Evolutionary conservation across 192 early-diverging fungal genomes (phyloP).

Genomic region (Powellomyces hirtus): DNA sequence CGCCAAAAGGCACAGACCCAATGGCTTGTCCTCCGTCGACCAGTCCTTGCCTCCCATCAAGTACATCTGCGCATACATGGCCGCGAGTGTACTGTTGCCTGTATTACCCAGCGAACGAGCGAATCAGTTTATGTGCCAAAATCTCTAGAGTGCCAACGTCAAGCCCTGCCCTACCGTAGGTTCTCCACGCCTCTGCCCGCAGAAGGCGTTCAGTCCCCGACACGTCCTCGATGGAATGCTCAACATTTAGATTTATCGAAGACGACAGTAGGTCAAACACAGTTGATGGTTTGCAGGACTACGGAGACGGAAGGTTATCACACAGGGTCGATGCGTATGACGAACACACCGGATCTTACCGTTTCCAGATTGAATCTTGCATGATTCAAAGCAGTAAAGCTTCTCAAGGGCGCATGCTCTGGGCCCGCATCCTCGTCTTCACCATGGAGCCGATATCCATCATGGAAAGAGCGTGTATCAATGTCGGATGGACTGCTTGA

Average conservation of each 20-base stretch:
- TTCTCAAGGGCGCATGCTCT: neutral
- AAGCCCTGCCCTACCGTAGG: neutral
- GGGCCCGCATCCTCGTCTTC: neutral
- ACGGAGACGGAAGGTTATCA: neutral
- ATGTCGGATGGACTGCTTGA: too few species aligned
- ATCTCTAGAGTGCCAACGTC: too few species aligned
- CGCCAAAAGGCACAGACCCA: constrained; percentile 3
- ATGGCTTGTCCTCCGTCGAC: neutral
- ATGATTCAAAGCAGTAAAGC: neutral
- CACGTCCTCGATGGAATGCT: neutral
- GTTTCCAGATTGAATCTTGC: neutral
- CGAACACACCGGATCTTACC: neutral
- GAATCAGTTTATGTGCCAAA: too few species aligned
- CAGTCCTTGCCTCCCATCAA: neutral
- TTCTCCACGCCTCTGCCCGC: neutral
- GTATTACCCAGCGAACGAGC: too few species aligned
- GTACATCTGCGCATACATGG: neutral
- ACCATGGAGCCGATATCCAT: too few species aligned
- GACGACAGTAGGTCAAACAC: neutral
- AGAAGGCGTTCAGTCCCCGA: neutral
- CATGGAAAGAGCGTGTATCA: too few species aligned
- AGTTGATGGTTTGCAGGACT: neutral
- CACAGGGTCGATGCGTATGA: too few species aligned
- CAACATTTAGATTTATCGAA: neutral
- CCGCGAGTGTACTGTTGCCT: neutral